A percentile compares a stretch with the other conserved stretches of the same genome.
Conservation (phyloP, 441 rosid species). For the Theobroma grandiflorum region DNA sequence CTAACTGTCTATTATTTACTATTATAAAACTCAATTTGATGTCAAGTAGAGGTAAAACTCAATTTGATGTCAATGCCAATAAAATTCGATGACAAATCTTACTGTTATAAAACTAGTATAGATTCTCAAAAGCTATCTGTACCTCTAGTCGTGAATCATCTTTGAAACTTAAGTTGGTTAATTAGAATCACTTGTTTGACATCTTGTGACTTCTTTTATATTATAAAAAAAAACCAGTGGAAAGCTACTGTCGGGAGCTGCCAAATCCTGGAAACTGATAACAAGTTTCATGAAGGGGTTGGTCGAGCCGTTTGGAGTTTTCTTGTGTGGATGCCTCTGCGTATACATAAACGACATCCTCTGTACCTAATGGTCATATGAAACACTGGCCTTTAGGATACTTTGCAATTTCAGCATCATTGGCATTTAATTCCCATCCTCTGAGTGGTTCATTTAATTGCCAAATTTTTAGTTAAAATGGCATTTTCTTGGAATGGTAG, state of each 20-base stretch:
- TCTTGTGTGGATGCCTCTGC: slow-evolving; percentile 48
- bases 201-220: neutral
- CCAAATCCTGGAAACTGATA: slow-evolving; percentile 60
- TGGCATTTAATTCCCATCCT: no score
- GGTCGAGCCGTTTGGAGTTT: slow-evolving; percentile 76
- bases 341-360: no score
- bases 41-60: neutral
- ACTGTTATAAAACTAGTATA: neutral
- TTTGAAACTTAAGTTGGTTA: neutral
- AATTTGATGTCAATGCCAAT: neutral
- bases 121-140: neutral
- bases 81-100: neutral
- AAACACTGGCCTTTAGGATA: no score
- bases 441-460: no score
- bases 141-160: neutral
- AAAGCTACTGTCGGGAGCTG: slow-evolving; percentile 32
- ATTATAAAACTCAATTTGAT: no score
- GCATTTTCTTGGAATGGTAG: no score
- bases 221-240: neutral
- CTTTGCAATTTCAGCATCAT: no score
- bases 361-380: no score
- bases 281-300: slow-evolving; percentile 69
- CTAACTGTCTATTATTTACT: no score
- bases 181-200: neutral
- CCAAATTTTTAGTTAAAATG: no score